Evolutionary conservation across 768 basidiomycete genomes (phyloP).

Genomic region (Calocera cornea): DNA sequence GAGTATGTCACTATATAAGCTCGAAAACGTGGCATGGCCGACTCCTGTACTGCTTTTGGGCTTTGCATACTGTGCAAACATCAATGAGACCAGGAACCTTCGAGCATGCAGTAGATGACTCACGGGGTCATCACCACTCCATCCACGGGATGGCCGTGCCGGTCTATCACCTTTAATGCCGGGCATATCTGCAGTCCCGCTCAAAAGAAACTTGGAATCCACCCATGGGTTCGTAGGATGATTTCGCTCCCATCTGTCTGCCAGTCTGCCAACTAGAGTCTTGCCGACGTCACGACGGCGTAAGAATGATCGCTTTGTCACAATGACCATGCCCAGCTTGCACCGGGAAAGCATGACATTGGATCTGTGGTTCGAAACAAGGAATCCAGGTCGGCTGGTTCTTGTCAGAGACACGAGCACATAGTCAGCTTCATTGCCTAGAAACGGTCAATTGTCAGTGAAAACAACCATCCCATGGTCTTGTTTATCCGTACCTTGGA

Average conservation of each 20-base stretch:
- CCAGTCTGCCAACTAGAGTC: constrained; percentile 34
- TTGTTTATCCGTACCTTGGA: constrained; percentile 45
- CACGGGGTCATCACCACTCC: not conserved
- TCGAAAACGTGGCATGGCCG: not conserved
- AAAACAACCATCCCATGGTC: not conserved
- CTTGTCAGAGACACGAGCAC: constrained; percentile 63
- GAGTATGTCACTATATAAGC: not conserved
- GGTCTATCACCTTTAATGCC: not conserved
- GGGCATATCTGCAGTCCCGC: not conserved
- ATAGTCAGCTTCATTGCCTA: constrained; percentile 73
- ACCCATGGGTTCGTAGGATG: constrained; percentile 4
- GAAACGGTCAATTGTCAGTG: not conserved
- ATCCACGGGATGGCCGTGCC: not conserved
- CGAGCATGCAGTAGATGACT: not conserved
- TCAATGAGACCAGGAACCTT: not conserved
- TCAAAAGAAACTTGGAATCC: not conserved
- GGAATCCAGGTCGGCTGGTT: constrained; percentile 50
- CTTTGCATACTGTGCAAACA: not conserved
- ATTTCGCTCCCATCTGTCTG: constrained; percentile 19
- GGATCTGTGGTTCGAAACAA: constrained; percentile 48
- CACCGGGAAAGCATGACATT: constrained; percentile 84
- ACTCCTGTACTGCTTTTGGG: not conserved
- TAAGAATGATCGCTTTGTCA: constrained; percentile 49
- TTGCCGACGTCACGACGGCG: constrained; percentile 32
- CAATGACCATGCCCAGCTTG: constrained; percentile 64